Conservation (phyloP, 2,329 filamentous ascomycete species). For the Didymella sp. region DNA sequence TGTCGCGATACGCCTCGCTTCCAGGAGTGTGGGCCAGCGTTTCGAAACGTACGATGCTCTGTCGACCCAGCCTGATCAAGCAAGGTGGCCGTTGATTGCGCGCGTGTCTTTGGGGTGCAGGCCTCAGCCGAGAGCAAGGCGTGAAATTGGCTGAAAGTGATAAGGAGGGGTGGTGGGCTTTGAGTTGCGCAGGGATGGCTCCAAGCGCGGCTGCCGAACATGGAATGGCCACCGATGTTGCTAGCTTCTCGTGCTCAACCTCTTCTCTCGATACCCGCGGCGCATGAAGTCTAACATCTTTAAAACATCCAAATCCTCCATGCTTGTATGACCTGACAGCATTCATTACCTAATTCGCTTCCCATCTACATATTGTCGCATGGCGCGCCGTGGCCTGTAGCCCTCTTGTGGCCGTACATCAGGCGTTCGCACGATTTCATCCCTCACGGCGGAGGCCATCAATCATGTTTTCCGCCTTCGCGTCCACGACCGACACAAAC, state of each 20-base stretch:
- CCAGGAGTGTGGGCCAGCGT: constrained; percentile 19
- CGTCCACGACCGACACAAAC: constrained; percentile 42
- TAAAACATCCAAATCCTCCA: constrained; percentile 41
- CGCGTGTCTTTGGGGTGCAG: constrained; percentile 2
- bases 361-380: constrained; percentile 25
- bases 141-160: constrained; percentile 18
- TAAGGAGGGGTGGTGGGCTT: constrained; percentile 8
- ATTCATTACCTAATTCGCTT: constrained; percentile 22
- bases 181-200: constrained; percentile 25
- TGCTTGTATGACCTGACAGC: constrained; percentile 28
- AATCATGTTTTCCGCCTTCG: constrained; percentile 48
- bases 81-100: neutral
- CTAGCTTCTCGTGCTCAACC: constrained; percentile 36
- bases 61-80: constrained; percentile 13
- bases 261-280: constrained; percentile 26
- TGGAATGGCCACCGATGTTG: constrained; percentile 25
- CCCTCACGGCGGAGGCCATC: constrained; percentile 22
- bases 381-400: constrained; percentile 34
- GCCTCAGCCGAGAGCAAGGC: constrained; percentile 5
- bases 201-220: constrained; percentile 27
- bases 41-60: constrained; percentile 14
- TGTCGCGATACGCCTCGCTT: constrained; percentile 15
- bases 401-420: constrained; percentile 32
- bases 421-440: constrained; percentile 38
- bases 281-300: constrained; percentile 37